phyloP scores from a whole-genome alignment of 2,329 filamentous ascomycete genomes.

The Penicillium vulpinum region DNA sequence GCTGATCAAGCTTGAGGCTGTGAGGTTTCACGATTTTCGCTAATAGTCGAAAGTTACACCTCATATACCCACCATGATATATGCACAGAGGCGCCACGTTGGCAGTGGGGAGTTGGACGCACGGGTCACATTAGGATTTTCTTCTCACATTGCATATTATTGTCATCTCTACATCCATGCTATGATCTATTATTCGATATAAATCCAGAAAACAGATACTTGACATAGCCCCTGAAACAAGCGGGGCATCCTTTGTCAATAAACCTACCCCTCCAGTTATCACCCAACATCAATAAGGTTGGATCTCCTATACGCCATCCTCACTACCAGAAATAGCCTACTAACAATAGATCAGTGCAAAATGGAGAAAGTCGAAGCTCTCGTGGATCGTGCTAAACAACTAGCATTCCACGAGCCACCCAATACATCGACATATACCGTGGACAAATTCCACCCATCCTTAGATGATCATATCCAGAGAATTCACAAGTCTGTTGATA shows the following conservation, averaged over 20 bases:
- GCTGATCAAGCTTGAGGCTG: not conserved
- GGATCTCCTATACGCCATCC: not conserved
- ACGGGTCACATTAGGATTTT: constrained; percentile 6
- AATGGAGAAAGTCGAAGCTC: constrained; percentile 22
- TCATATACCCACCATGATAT: not conserved
- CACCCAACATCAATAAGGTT: not conserved
- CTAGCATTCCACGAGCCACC: constrained; percentile 15
- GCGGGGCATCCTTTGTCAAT: constrained; percentile 1
- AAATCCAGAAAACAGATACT: not conserved
- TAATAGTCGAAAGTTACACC: no score
- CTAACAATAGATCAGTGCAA: not conserved
- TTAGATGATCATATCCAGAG: constrained; percentile 36
- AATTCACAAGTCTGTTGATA: constrained; percentile 36
- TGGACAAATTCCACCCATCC: constrained; percentile 31
- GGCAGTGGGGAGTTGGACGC: constrained; percentile 5
- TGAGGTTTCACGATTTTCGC: no score
- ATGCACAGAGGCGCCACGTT: constrained; percentile 7
- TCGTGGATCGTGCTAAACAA: constrained; percentile 21
- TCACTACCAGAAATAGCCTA: not conserved
- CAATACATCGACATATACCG: not conserved
- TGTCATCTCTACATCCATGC: not conserved
- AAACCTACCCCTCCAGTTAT: not conserved
- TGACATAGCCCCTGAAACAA: not conserved
- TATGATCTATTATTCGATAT: not conserved
- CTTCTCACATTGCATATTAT: not conserved